Base-by-base conservation (phyloP, 495 filamentous ascomycete genomes). In the Halenospora varia region DNA sequence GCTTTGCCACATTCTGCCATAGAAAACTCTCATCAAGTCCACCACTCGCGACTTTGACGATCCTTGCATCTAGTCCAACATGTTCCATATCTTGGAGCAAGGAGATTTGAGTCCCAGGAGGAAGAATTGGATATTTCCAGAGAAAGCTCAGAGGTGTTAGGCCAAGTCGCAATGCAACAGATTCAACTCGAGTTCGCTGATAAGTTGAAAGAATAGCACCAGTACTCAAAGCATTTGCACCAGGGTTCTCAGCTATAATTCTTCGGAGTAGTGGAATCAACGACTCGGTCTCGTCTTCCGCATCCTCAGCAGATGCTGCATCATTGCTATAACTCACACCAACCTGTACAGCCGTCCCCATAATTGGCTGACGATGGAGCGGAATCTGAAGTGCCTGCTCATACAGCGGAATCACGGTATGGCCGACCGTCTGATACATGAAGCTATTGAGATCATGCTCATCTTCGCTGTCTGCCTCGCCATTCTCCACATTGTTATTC, bases 341-440 rank as follows among this genome's bases (percentile, higher is more conserved):
- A 10, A 56, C 61, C 50, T 65, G 59, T 9, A 65, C 56, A 3
- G 62, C 65, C 2, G 49, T 56, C 15, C 65, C 62, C 18, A 53
- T 18, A 63, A 97, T 97, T 19, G 79, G 72, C 44, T 66, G 59
- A 2, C 63, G 56, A 52, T 66, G 62, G 20, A 66, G 40, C 25
- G 63, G 63, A 9, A 66, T 66, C 1, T 76, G 78, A 2, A 96
- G 83, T 1, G 89, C 90, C 25, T 79, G 63, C 57, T 85, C 82
- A 69, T 96, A 97, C 18, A 96, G 80, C 4, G 93, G 94, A 48
- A 97, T 87, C 18, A 97, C 72, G 51, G 77, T 77, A 73, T 97
- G 92, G 40, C 94, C 94, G 51, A 95, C 88, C 1, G 95, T 97
- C 75, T 98, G 94, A 78, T 97, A 98, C 94, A 98, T 97, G 83